A percentile compares a stretch with the other conserved stretches of the same genome.
phyloP scores from a whole-genome alignment of 2,329 filamentous ascomycete species.

The Teratosphaeriaceae sp. region DNA sequence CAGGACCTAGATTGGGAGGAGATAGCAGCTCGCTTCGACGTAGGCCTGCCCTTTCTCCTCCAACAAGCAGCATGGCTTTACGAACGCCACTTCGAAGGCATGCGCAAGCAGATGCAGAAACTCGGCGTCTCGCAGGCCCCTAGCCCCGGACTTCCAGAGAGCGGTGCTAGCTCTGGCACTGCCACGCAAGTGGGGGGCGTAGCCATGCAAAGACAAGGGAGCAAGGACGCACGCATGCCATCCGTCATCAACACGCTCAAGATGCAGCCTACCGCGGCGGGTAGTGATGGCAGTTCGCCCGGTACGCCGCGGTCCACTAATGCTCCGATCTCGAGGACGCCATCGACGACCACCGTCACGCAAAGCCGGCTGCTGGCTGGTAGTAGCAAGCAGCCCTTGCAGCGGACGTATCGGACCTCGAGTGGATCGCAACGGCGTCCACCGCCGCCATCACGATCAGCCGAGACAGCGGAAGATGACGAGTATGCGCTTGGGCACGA shows the following conservation, averaged over 20 bases:
- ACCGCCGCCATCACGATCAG: conserved; percentile 10
- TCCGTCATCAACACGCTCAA: conserved; percentile 10
- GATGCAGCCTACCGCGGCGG: conserved; percentile 1
- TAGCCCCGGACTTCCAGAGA: conserved; percentile 5
- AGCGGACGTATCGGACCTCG: conserved; percentile 28
- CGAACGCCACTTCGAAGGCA: conserved; percentile 81
- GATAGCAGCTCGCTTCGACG: conserved; percentile 58
- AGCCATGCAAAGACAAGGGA: conserved; percentile 47
- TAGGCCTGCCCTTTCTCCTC: conserved; percentile 79
- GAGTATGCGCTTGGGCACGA: conserved; percentile 24
- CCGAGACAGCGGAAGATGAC: conserved; percentile 17
- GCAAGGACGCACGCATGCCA: conserved; percentile 30
- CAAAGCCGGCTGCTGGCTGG: conserved; percentile 27
- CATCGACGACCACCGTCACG: conserved; percentile 44
- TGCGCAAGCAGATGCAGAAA: conserved; percentile 82
- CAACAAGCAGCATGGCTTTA: conserved; percentile 93
- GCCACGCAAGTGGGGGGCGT: conserved; percentile 26
- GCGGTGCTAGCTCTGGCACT: conserved; percentile 3
- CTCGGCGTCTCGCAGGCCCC: conserved; percentile 38
- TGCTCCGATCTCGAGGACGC: conserved; percentile 38
- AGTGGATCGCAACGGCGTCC: conserved; percentile 26
- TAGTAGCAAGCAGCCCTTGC: conserved; percentile 12
- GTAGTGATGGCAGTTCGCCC: conserved; percentile 7
- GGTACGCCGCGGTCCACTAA: conserved; percentile 8
- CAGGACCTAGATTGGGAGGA: conserved; percentile 66